Conservation (phyloP, 331 rosid species). For the Telfairia occidentalis region DNA sequence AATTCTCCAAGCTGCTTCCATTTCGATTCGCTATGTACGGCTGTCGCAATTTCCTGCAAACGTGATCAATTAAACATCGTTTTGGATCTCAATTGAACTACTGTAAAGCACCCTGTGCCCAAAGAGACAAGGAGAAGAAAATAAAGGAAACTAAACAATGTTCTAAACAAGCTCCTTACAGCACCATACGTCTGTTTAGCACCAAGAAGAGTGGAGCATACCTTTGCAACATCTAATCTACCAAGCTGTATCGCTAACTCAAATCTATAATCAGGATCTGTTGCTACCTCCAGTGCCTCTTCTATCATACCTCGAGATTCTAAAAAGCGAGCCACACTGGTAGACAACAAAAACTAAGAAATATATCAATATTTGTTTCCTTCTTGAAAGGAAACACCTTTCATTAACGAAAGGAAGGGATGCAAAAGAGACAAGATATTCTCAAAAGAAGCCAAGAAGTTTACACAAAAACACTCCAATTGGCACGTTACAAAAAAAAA, state of each 20-base stretch:
- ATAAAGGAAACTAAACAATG: background rate
- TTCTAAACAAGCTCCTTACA: background rate
- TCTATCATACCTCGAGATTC: slow-evolving; percentile 98
- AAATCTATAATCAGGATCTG: slow-evolving; percentile 94
- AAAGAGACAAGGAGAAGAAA: background rate
- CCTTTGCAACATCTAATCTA: slow-evolving; percentile 91
- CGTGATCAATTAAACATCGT: slow-evolving; percentile 11
- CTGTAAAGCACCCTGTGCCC: background rate
- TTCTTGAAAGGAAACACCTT: background rate
- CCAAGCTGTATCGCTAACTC: slow-evolving; percentile 96
- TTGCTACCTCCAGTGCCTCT: slow-evolving; percentile 96
- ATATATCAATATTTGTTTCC: background rate
- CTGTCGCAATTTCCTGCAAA: slow-evolving; percentile 69
- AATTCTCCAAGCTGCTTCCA: slow-evolving; percentile 99
- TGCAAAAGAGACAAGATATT: background rate
- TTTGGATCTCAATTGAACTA: slow-evolving; percentile 9
- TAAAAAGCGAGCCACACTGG: slow-evolving; percentile 94
- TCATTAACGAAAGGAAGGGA: background rate
- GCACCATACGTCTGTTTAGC: background rate
- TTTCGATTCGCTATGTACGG: slow-evolving; percentile 78
- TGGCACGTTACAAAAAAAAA: background rate
- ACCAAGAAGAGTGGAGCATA: slow-evolving; percentile 23
- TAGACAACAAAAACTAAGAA: slow-evolving; percentile 10
- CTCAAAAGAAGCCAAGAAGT: background rate
- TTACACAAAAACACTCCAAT: background rate